These are phyloP conservation scores for Fusarium sp. DNA, from an alignment of 2,329 filamentous ascomycete species.

Conservation along the genomic window DNA sequence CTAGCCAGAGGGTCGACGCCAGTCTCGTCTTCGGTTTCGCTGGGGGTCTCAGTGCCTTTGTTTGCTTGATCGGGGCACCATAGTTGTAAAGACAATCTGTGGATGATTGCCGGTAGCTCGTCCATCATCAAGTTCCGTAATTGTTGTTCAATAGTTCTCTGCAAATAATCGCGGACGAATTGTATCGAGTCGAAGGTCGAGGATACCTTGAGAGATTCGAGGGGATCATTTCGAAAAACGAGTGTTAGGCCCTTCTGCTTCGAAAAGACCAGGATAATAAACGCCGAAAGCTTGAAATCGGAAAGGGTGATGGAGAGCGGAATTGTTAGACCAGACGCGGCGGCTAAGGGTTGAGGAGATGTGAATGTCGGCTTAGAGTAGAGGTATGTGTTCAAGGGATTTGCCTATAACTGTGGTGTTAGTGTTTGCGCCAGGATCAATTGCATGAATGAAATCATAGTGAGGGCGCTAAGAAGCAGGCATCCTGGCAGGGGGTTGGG, in stretches of 20 bases:
- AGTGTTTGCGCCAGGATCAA: constrained; percentile 50
- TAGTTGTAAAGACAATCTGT: constrained; percentile 85
- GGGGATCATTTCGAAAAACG: constrained; percentile 96
- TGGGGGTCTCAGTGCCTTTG: constrained; percentile 60
- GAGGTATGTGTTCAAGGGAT: constrained; percentile 95
- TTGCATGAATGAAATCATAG: constrained; percentile 38
- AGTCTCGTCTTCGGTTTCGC: constrained; percentile 65
- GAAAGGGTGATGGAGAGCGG: constrained; percentile 97
- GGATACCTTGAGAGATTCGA: constrained; percentile 97
- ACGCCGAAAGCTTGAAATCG: constrained; percentile 93
- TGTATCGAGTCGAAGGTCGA: constrained; percentile 99
- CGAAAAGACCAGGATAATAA: constrained; percentile 97
- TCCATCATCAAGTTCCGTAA: constrained; percentile 96
- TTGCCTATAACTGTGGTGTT: constrained; percentile 72
- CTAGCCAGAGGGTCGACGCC: constrained; percentile 84
- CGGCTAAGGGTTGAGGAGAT: constrained; percentile 90
- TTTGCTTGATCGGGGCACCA: constrained; percentile 85
- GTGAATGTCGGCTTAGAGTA: constrained; percentile 92
- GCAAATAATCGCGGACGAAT: constrained; percentile 96
- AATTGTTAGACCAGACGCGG: constrained; percentile 91
- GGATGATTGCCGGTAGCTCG: constrained; percentile 94
- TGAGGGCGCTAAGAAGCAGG: constrained; percentile 21
- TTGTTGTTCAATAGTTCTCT: constrained; percentile 94
- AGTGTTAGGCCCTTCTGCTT: constrained; percentile 96
- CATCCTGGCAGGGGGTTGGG: constrained; percentile 12